Conservation (phyloP, 345 rosid species). For the Litchi chinensis region DNA sequence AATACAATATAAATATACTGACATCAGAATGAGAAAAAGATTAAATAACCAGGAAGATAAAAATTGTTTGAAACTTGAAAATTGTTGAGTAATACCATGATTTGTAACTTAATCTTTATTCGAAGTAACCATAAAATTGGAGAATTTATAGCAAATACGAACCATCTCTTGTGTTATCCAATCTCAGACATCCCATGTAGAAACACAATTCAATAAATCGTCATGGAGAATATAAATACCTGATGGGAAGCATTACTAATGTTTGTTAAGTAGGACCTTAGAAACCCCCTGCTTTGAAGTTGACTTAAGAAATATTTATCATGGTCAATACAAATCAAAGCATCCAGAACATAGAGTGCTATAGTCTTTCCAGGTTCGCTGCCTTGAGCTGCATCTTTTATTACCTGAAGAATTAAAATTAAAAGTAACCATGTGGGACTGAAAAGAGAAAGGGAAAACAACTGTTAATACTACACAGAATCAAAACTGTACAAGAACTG, state of each 20-base stretch:
- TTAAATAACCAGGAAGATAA: background rate
- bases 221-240: constrained; percentile 42
- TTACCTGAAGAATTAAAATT: constrained; percentile 54
- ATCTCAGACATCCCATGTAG: background rate
- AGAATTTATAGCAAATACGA: background rate
- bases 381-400: constrained; percentile 84
- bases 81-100: background rate
- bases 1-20: background rate
- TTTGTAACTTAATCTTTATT: background rate
- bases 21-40: background rate
- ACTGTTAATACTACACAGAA: background rate
- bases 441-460: constrained; percentile 1
- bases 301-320: constrained; percentile 87
- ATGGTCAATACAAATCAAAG: constrained; percentile 77
- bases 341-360: constrained; percentile 87
- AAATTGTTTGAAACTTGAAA: background rate
- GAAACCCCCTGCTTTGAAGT: constrained; percentile 92
- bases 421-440: constrained; percentile 11
- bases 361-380: constrained; percentile 92
- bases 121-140: background rate
- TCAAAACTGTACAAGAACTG: background rate
- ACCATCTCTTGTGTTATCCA: background rate
- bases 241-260: constrained; percentile 69
- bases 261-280: constrained; percentile 71
- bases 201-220: background rate